Base-by-base conservation (phyloP, 1,139 yeast species). In the Candida frijolesensis region DNA sequence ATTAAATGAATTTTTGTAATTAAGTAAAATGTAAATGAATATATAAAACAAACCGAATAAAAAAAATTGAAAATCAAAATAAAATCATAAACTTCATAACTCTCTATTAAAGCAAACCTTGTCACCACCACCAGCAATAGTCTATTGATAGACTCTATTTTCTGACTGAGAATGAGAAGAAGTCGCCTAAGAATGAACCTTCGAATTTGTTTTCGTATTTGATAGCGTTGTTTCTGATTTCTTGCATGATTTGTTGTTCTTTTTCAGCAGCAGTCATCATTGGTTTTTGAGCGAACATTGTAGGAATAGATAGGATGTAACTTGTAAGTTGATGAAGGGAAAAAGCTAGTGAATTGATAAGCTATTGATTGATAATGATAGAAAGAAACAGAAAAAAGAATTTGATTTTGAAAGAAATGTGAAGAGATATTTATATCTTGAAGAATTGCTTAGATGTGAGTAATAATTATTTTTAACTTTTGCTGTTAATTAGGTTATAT, bases 211-310 rank as follows among this genome's bases (percentile, higher is more conserved):
- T 64, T 57, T 74, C 79, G 63, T 58, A 75, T 59, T 67, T 71
- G 47, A 62, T 65, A 47, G 60, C 50, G 51, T 59, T 60, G 37
- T 72, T 65, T 70, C 78, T 73, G 57, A 76, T 76, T 57, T 76
- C 80, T 51, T 68, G 69, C 80, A 76, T 76, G 58, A 76, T 76
- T 60, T 66, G 68, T 56, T 79, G 80, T 67, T 76, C 81, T 66
- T 76, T 76, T 63, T 76, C 79, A 58, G 64, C 68, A 50, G 77
- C 78, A 57, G 71, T 65, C 59, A 67, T 54, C 59, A 61, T 65
- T 47, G 57, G 47, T 48, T 51, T 47, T 52, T 60, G 59, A 39
- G 60, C 39, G 42, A 52, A 50, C 61, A 60, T 59, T 50, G 54
- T 54, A 25, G 6, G 12, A 18, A 18, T 16, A 10, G 39, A 14